A percentile compares a stretch with the other conserved stretches of the same genome.
These are phyloP conservation scores for Ophiostoma piceae DNA, from an alignment of 2,329 filamentous ascomycete genomes.

Conservation along the genomic window DNA sequence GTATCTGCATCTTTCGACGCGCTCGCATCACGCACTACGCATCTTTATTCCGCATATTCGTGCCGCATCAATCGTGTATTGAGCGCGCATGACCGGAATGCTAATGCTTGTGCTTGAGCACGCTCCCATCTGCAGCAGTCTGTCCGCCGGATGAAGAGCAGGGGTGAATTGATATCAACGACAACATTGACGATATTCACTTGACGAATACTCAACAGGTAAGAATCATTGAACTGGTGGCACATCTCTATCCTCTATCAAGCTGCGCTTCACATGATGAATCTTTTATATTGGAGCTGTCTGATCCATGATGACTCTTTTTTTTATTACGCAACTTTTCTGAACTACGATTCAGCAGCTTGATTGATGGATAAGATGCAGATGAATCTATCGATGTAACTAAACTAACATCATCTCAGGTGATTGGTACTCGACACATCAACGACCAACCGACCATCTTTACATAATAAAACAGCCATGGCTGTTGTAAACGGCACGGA, in stretches of 20 bases:
- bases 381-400: too few relatives aligned
- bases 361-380: neutral
- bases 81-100: conserved; percentile 18
- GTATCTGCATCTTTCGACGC: too few relatives aligned
- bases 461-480: neutral
- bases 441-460: neutral
- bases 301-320: conserved; percentile 56
- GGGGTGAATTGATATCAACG: neutral
- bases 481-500: conserved; percentile 12
- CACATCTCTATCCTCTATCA: neutral
- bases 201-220: conserved; percentile 4
- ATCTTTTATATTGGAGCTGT: conserved; percentile 64
- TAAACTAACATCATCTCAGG: neutral
- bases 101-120: conserved; percentile 13
- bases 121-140: conserved; percentile 13
- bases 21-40: neutral
- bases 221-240: neutral
- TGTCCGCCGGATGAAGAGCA: conserved; percentile 20
- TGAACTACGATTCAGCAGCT: conserved; percentile 25
- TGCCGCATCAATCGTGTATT: conserved; percentile 5
- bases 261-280: conserved; percentile 45
- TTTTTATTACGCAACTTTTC: conserved; percentile 37
- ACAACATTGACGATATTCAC: neutral
- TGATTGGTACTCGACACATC: neutral
- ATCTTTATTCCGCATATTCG: neutral